Evolutionary conservation across 192 early-diverging fungal species (phyloP), one percentile per base, ranked within the genome.

Genomic region (Ambispora gerdemannii): DNA sequence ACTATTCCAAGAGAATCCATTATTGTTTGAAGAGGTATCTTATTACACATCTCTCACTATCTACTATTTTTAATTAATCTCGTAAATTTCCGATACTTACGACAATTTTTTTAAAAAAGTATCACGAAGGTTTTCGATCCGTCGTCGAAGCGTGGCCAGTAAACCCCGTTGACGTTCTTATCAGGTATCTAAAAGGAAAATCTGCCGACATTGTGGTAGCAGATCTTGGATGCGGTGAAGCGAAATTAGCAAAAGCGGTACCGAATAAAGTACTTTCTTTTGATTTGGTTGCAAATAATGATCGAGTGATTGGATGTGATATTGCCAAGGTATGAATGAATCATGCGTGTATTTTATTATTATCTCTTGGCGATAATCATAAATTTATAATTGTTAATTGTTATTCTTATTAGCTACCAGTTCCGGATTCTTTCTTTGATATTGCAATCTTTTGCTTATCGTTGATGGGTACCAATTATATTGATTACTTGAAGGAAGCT

Each of bases 141-240:
- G 95, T 95, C 73, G 95, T 94, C 11, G 87, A 93, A 70, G 79
- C 82, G 22, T 99, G 97, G 97, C 95, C 95, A 0, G 81, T 81
- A 24, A 99, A 99, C 74, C 97, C 97, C 0, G 89, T 98, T 1
- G 92, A 98, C 72, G 74, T 91, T 4, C 88, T 93, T 68, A 90
- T 95, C 69, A 68, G 79, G 1, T 76, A 90, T 62, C 75, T 98
- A 24, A 74, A 74, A 49, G 49, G 74, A 19, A 74, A 80, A 52
- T 77, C 86, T 51, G 78, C 79, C 67, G 72, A 74, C 30, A 83
- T 80, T 2, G 83, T 89, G 3, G 78, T 98, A 49, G 95, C 91
- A 1, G 97, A 99, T 81, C 80, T 99, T 76, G 97, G 97, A 19
- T 99, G 97, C 70, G 97, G 97, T 27, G 97, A 97, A 74, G 97